These are phyloP conservation scores for Juglanconis oblonga DNA, from an alignment of 2,329 filamentous ascomycete species.

Conservation along the genomic window DNA sequence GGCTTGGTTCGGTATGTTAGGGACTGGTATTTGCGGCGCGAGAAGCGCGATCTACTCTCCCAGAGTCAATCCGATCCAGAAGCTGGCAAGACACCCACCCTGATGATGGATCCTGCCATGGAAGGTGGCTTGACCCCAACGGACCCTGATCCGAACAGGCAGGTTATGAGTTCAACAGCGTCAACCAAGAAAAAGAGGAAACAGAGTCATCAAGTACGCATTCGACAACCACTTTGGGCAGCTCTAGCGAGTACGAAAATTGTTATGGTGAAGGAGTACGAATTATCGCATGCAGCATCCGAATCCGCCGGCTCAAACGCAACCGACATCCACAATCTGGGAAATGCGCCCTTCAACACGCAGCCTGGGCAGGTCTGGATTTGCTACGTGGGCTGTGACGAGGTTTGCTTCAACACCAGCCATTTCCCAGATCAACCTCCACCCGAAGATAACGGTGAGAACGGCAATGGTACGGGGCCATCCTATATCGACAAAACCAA, in stretches of 20 bases:
- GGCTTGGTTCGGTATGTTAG: constrained; percentile 69
- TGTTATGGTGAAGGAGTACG: constrained; percentile 88
- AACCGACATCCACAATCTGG: constrained; percentile 74
- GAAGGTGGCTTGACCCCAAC: constrained; percentile 50
- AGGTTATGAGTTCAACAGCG: constrained; percentile 52
- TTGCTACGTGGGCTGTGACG: constrained; percentile 73
- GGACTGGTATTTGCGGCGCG: constrained; percentile 63
- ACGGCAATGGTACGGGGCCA: constrained; percentile 33
- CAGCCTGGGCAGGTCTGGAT: constrained; percentile 77
- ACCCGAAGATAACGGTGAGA: constrained; percentile 29
- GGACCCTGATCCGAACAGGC: constrained; percentile 51
- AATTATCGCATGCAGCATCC: constrained; percentile 73
- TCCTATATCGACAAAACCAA: constrained; percentile 64
- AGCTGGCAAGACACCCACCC: constrained; percentile 47
- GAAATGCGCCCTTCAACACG: constrained; percentile 69
- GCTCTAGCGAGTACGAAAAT: constrained; percentile 95
- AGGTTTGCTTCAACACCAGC: constrained; percentile 74
- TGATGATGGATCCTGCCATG: constrained; percentile 33
- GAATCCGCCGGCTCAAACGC: constrained; percentile 73
- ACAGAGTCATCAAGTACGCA: constrained; percentile 85
- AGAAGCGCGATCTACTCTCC: constrained; percentile 50
- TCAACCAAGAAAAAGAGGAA: constrained; percentile 81
- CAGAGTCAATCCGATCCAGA: constrained; percentile 59
- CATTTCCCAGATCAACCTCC: constrained; percentile 41
- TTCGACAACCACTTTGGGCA: constrained; percentile 90